Conservation (phyloP, 805 yeast genomes). For the Metschnikowia rubicola region DNA sequence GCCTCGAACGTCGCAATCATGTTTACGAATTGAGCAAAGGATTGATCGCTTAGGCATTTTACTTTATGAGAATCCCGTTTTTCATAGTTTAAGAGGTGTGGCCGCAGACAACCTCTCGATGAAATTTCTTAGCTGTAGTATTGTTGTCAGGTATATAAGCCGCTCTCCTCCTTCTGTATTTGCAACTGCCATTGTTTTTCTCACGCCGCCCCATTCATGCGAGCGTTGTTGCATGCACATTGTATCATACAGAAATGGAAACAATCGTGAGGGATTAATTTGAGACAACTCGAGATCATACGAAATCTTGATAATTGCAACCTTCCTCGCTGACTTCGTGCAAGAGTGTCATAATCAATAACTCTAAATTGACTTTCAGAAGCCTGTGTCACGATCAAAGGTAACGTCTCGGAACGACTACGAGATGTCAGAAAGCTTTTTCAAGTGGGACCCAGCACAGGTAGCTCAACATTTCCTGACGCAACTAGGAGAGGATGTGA, state of each 20-base stretch:
- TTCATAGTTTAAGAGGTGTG: too few relatives aligned
- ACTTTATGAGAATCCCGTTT: too few relatives aligned
- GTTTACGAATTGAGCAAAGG: too few relatives aligned
- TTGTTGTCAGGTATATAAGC: not conserved
- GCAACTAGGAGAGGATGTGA: conserved; percentile 24
- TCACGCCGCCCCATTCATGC: conserved; percentile 1
- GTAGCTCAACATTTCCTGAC: conserved; percentile 34
- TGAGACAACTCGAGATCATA: not conserved
- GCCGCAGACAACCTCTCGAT: not conserved
- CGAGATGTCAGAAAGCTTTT: conserved; percentile 29
- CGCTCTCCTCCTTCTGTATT: not conserved
- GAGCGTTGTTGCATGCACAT: conserved; percentile 4
- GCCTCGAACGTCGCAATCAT: too few relatives aligned
- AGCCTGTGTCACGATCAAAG: too few relatives aligned
- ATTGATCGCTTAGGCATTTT: too few relatives aligned
- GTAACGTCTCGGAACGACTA: not conserved
- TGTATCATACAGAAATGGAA: conserved; percentile 3
- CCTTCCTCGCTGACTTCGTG: too few relatives aligned
- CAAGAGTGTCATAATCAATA: too few relatives aligned
- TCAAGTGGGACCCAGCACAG: conserved; percentile 46
- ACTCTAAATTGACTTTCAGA: too few relatives aligned
- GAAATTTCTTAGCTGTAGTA: not conserved
- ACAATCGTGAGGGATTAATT: not conserved
- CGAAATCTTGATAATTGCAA: too few relatives aligned
- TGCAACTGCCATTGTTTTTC: not conserved